Conservation (phyloP, 345 rosid species). For the Salix viminalis region DNA sequence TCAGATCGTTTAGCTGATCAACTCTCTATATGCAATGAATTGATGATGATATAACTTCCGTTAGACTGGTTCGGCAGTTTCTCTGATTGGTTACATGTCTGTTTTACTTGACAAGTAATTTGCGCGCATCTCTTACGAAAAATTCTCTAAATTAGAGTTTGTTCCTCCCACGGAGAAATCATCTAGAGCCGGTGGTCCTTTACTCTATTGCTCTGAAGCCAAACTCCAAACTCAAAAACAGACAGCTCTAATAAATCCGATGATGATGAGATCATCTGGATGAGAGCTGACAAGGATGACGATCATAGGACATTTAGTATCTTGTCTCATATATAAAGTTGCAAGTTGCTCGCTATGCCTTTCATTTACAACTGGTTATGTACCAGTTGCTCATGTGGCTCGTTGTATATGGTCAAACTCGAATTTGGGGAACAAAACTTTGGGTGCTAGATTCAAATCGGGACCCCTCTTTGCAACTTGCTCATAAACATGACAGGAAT, state of each 20-base stretch:
- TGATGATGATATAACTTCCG: neutral
- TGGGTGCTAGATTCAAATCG: slow-evolving; percentile 13
- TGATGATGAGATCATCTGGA: slow-evolving; percentile 7
- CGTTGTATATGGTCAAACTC: slow-evolving; percentile 14
- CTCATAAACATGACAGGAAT: slow-evolving; percentile 1
- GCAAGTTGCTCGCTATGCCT: slow-evolving; percentile 14
- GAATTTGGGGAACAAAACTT: neutral
- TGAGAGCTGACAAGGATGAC: neutral
- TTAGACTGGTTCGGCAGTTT: neutral
- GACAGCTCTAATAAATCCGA: neutral
- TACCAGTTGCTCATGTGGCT: neutral
- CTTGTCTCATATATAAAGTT: neutral
- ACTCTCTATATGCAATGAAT: neutral
- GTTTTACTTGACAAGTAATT: neutral
- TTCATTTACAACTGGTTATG: slow-evolving; percentile 5
- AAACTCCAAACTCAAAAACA: neutral
- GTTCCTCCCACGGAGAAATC: neutral
- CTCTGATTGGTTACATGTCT: neutral
- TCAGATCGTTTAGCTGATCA: neutral
- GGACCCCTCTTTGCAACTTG: slow-evolving; percentile 23
- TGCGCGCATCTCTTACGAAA: neutral
- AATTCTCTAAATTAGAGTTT: neutral
- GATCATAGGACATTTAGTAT: neutral
- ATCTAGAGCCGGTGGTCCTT: neutral
- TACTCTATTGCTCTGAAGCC: neutral